Evolutionary conservation across 805 yeast species (phyloP), one percentile per base, ranked within the genome.

Genomic region (Yarrowia alimentaria): DNA sequence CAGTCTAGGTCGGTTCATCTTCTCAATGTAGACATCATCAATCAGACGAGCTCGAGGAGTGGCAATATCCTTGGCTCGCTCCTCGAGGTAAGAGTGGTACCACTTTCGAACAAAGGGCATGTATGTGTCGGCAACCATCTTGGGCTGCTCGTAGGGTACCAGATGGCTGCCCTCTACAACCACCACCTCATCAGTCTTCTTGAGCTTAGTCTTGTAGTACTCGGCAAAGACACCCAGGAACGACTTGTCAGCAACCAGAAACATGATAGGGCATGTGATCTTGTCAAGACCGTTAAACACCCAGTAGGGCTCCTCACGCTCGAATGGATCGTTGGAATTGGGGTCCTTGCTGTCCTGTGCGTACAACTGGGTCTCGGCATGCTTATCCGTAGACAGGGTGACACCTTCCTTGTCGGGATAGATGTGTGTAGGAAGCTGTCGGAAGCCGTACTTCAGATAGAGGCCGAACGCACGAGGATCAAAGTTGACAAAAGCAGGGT

Each of bases 331-430:
- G 13, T 47, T 47, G 11, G 32, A 28, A 3, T 31, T 24, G 10
- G 29, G 53, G 5, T 51, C 47, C 34, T 26, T 31, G 26, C 18
- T 24, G 17, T 21, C 13, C 18, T 38, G 53, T 10, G 40, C 38
- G 34, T 51, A 57, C 25, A 45, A 22, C 20, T 28, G 34, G 5
- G 54, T 47, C 32, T 58, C 60, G 11, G 56, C 56, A n/a, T 47
- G 42, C 28, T 32, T 45, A 4, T 55, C 51, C 5, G 61, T 58
- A 4, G 55, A 45, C 22, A 57, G 45, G 3, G 58, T 53, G 14
- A 57, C 53, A 17, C 55, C 58, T 12, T 31, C 37, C 21, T 54
- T 35, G 26, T 43, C 42, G 18, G 55, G 55, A 18, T 51, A 48
- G 10, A 32, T 9, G 4, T 12, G 30, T 2, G 56, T 54, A 7